Evolutionary conservation across 164 flowering plant species (phyloP), one percentile per base, ranked within the genome.

Genomic region (Vitis rupestris): DNA sequence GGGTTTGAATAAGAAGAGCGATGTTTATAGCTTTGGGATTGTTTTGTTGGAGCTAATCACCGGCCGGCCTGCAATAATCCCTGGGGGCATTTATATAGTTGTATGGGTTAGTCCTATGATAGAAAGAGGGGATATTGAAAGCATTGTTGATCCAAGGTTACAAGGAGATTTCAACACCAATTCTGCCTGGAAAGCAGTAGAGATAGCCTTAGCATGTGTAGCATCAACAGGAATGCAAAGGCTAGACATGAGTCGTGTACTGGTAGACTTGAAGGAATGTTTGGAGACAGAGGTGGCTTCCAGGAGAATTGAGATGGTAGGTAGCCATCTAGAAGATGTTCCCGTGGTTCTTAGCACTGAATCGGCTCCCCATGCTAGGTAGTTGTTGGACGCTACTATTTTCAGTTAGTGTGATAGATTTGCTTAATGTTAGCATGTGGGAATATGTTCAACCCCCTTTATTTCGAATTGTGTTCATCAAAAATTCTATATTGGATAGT

Each of bases 121-220:
- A 2, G 64, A 50, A 4, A 62, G 50, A 10, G 80, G 76, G 56
- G 78, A 76, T 48, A 66, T 76, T 2, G 27, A 23, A 55, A 64
- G 57, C 12, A 61, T 65, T 3, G 65, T 76, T 49, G 84, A 81
- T 74, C 76, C 61, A 16, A 71, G 72, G 52, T 70, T 81, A 49
- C 14, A 57, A 8, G 76, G 74, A 57, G 50, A 71, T 3, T 76
- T 73, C 50, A 50, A 74, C 53, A 55, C 53, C 1, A 70, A 74
- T 23, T 74, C 78, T 0, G 80, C 61, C 0, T 75, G 80, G 84
- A 81, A 74, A 49, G 54, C 64, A 0, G 57, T 78, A 11, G 74
- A 81, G 63, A 69, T 74, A 23, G 86, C 84, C 15, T 74, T 82
- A 76, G 63, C 77, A 8, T 85, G 88, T 55, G 71, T 72, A 19